Conservation (phyloP, 1,284 basidiomycete genomes). For the Vanrija sp. region DNA sequence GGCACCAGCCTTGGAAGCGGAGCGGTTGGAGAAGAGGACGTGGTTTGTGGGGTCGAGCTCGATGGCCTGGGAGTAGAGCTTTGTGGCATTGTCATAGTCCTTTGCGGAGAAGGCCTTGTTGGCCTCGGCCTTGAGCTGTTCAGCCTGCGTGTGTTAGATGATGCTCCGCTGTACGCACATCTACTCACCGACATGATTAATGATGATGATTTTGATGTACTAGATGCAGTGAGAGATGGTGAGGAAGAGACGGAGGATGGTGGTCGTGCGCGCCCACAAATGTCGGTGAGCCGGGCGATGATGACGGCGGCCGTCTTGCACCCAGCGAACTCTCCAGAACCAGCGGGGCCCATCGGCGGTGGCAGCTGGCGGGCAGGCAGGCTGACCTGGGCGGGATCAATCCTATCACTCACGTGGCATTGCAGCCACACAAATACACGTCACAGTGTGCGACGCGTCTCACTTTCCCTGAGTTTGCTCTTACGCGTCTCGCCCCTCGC, state of each 20-base stretch:
- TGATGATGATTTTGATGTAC: too few relatives aligned
- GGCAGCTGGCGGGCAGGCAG: too few relatives aligned
- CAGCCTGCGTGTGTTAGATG: conserved; percentile 34
- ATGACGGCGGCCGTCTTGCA: not conserved
- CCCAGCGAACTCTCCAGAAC: conserved; percentile 2
- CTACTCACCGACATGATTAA: too few relatives aligned
- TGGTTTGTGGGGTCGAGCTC: conserved; percentile 76
- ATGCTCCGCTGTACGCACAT: too few relatives aligned
- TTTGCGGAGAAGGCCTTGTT: conserved; percentile 95
- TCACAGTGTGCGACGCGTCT: not conserved
- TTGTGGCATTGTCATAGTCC: conserved; percentile 82
- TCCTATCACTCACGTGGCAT: not conserved
- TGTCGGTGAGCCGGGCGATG: not conserved
- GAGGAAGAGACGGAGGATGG: not conserved
- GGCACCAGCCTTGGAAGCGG: conserved; percentile 82
- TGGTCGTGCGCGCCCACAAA: not conserved
- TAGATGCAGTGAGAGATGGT: not conserved
- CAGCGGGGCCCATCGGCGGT: too few relatives aligned
- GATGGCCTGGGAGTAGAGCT: conserved; percentile 78
- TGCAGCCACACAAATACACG: not conserved
- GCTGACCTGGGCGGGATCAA: not conserved
- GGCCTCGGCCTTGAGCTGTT: conserved; percentile 80
- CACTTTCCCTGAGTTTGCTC: not conserved
- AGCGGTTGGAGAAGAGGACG: conserved; percentile 90
- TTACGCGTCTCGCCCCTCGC: not conserved